Evolutionary conservation across 2,329 filamentous ascomycete genomes (phyloP), one percentile per base, ranked within the genome.

Genomic region (Stromatinia cepivora): DNA sequence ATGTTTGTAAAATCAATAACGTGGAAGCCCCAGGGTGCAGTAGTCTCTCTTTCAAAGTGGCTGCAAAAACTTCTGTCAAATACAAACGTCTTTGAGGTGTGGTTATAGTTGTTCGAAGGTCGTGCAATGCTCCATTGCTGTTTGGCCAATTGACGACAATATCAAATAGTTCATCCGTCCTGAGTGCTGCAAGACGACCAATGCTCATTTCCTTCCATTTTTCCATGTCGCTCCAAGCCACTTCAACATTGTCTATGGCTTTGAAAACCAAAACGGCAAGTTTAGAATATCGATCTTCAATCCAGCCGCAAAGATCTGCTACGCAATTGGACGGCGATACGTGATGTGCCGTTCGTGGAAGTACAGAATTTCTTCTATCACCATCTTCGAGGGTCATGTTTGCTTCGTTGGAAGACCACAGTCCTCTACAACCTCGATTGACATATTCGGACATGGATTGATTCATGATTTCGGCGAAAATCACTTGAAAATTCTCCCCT

Each of bases 11-110:
- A 46, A 94, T 92, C 71, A 92, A 87, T 4, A 91, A 84, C 1
- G 92, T 94, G 25, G 90, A 93, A 53, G 90, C 85, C 3, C 91
- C 92, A 1, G 92, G 89, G 75, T 94, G 91, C 15, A 95, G 81
- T 10, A 96, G 81, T 20, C 90, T 86, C 66, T 82, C 84, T 70
- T 88, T 87, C 25, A 94, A 79, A 15, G 89, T 85, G 11, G 84
- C 81, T 1, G 89, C 87, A 78, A 94, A 94, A 50, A 84, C 85
- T 54, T 88, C 85, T 1, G 90, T 93, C 13, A 95, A 83, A 73
- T 91, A 85, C 28, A 90, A 82, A 65, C 92, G 89, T 46, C 88
- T 86, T 69, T 88, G 86, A 4, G 90, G 85, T 1, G 89, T 89
- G 15, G 87, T 90, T 42, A 92, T 86, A 58, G 90, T 88, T 67